Evolutionary conservation across 345 rosid genomes (phyloP), one percentile per base, ranked within the genome.

Genomic region (Eucalyptus cladocalyx): DNA sequence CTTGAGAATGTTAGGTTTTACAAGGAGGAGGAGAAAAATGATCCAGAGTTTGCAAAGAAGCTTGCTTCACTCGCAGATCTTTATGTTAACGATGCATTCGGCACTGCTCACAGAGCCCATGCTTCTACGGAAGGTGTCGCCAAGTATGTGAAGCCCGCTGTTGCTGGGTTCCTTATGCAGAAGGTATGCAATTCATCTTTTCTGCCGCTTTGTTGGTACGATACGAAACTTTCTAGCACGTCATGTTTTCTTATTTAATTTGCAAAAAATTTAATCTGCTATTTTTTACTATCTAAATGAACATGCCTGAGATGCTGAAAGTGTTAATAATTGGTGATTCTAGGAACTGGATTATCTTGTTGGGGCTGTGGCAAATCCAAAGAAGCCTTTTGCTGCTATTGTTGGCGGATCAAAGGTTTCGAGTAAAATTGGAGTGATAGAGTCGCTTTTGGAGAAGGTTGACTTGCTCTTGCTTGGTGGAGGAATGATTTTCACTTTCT

Each of bases 361-460:
- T 87, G 99, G 99, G 53, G 99, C 99, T 43, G 99, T 97, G 90
- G 89, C 97, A 51, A 95, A 62, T 92, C 99, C 99, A 62, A 96
- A 96, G 94, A 97, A 93, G 92, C 99, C 99, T 76, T 97, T 97
- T 92, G 99, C 99, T 56, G 98, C 99, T 18, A 97, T 97, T 54
- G 97, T 97, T 9, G 99, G 99, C 87, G 99, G 99, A 76, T 93
- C 99, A 6, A 97, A 97, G 94, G 99, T 97, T 40, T 97, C 99
- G 81, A 87, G 94, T 34, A 97, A 97, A 96, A 97, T 97, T 89
- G 99, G 98, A 76, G 99, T 97, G 56, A 97, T 97, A 1, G 99
- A 97, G 86, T 97, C 99, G 5, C 98, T 97, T 67, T 94, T 97
- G 86, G 97, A 90, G 90, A 97, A 94, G 92, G 95, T 94, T 91